Evolutionary conservation across 305 asterid species (phyloP).

Genomic region (Striga hermonthica): DNA sequence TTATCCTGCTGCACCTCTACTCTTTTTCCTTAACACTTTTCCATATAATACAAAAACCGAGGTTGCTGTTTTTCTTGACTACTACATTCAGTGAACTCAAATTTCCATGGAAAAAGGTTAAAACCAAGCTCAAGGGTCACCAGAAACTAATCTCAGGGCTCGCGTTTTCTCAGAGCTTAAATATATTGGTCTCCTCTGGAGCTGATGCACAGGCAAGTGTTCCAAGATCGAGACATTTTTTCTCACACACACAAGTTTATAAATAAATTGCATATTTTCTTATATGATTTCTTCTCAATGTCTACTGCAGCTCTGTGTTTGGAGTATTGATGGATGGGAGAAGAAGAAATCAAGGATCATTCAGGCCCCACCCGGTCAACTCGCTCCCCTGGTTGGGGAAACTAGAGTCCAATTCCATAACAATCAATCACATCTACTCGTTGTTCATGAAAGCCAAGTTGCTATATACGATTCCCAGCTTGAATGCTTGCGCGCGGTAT

Average conservation of each 20-base stretch:
- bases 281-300: conserved; percentile 26
- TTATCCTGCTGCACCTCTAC: too few species aligned
- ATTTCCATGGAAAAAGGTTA: conserved; percentile 74
- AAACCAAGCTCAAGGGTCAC: conserved; percentile 94
- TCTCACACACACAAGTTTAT: background rate
- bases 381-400: conserved; percentile 67
- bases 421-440: conserved; percentile 75
- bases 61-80: too few species aligned
- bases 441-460: conserved; percentile 82
- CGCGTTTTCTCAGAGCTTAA: conserved; percentile 84
- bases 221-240: conserved; percentile 9
- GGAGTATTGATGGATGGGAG: conserved; percentile 93
- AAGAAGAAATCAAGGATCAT: conserved; percentile 69
- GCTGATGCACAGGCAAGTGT: conserved; percentile 90
- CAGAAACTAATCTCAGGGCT: conserved; percentile 91
- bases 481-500: conserved; percentile 71
- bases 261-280: background rate
- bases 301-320: conserved; percentile 57
- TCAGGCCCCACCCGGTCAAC: conserved; percentile 69
- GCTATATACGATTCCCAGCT: conserved; percentile 80
- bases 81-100: too few species aligned
- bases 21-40: too few species aligned
- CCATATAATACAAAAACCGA: too few species aligned
- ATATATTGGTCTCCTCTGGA: conserved; percentile 86
- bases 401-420: conserved; percentile 88